Evolutionary conservation across 306 rosid genomes (phyloP).

Genomic region (Acacia acuminata): DNA sequence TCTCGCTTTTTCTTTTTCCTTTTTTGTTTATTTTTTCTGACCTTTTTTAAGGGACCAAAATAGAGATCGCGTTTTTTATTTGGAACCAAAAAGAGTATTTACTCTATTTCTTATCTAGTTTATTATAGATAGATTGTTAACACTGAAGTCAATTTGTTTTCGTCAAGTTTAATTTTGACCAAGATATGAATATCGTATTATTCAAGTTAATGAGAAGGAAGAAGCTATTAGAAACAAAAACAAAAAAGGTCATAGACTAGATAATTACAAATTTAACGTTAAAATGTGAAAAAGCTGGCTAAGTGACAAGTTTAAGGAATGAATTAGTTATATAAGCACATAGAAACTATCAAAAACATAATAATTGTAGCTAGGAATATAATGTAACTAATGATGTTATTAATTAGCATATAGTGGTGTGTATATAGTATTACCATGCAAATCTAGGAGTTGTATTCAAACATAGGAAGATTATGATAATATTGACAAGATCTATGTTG

Average conservation of each 20-base stretch:
- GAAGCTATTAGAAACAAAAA: neutral
- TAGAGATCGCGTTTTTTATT: no score
- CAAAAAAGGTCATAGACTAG: neutral
- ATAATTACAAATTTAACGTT: neutral
- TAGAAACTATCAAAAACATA: neutral
- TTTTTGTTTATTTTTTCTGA: no score
- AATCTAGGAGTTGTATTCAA: neutral
- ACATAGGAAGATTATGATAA: neutral
- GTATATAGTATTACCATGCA: neutral
- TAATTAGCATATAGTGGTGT: neutral
- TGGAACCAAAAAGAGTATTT: no score
- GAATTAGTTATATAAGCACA: neutral
- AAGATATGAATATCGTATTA: neutral
- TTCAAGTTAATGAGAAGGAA: neutral
- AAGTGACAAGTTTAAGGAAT: neutral
- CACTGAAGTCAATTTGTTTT: neutral
- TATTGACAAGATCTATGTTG: neutral
- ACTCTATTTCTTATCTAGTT: neutral
- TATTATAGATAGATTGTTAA: neutral
- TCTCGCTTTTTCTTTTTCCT: no score
- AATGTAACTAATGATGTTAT: neutral
- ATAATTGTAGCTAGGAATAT: neutral
- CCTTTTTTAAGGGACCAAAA: no score
- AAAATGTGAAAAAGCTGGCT: neutral
- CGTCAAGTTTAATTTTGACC: neutral